Percentiles rank a stretch among this genome's conserved stretches.
phyloP scores from a whole-genome alignment of 2,329 filamentous ascomycete genomes.

The Penicillium sp. region DNA sequence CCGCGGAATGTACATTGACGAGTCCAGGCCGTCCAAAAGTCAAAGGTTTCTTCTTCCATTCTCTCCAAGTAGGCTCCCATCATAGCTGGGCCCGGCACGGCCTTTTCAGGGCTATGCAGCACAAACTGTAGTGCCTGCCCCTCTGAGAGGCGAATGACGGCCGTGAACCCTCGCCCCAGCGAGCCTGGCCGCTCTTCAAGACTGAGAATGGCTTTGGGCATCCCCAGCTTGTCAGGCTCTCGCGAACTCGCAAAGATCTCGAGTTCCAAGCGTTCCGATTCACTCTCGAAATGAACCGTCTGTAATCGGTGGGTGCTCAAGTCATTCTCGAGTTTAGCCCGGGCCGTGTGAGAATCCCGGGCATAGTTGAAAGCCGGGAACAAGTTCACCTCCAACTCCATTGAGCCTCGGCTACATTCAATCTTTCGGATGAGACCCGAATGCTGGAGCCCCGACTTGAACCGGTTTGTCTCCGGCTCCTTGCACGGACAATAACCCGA shows the following conservation, averaged over 20 bases:
- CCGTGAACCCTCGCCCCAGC: slow-evolving; percentile 58
- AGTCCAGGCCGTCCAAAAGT: slow-evolving; percentile 70
- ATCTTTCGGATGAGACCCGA: slow-evolving; percentile 58
- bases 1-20: slow-evolving; percentile 64
- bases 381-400: slow-evolving; percentile 62
- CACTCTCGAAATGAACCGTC: slow-evolving; percentile 58
- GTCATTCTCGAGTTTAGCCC: slow-evolving; percentile 30
- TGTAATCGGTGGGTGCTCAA: slow-evolving; percentile 45
- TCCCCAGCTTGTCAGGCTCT: slow-evolving; percentile 41
- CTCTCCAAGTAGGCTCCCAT: slow-evolving; percentile 53
- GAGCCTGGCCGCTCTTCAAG: slow-evolving; percentile 49
- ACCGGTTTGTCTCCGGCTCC: slow-evolving; percentile 42
- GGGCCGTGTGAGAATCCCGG: slow-evolving; percentile 49
- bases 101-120: slow-evolving; percentile 55
- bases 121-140: slow-evolving; percentile 66
- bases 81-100: slow-evolving; percentile 54
- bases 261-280: slow-evolving; percentile 56
- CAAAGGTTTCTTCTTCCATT: slow-evolving; percentile 64
- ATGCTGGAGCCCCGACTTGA: slow-evolving; percentile 42
- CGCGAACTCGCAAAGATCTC: slow-evolving; percentile 61
- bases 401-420: slow-evolving; percentile 63
- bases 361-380: slow-evolving; percentile 71
- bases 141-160: slow-evolving; percentile 55
- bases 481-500: slow-evolving; percentile 33
- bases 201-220: slow-evolving; percentile 51